Conservation (phyloP, 116 monocot genomes). For the Phalaenopsis hybrid region DNA sequence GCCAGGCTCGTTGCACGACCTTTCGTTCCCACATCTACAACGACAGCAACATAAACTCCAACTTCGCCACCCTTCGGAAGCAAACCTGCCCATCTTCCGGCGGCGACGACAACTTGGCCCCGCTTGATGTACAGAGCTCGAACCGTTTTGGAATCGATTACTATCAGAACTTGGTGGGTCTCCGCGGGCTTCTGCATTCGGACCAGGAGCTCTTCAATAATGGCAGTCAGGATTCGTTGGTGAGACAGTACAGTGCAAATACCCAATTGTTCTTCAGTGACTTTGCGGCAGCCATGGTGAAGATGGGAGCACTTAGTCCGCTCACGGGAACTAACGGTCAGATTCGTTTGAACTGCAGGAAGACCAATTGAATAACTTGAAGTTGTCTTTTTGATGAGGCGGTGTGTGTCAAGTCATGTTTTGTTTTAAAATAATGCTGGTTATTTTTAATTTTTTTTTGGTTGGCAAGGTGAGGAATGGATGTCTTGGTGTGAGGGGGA, state of each 20-base stretch:
- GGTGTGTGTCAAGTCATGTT: too few relatives aligned
- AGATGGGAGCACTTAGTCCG: constrained; percentile 47
- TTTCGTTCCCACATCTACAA: constrained; percentile 65
- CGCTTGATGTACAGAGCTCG: constrained; percentile 40
- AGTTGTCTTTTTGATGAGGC: too few relatives aligned
- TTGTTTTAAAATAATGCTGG: too few relatives aligned
- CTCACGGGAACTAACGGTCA: constrained; percentile 43
- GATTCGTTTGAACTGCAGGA: constrained; percentile 45
- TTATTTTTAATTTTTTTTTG: too few relatives aligned
- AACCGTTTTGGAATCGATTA: constrained; percentile 53
- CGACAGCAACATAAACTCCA: constrained; percentile 49
- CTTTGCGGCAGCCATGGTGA: constrained; percentile 52
- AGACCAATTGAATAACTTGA: constrained; percentile 22
- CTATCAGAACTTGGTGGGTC: constrained; percentile 35
- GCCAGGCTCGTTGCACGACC: constrained; percentile 28
- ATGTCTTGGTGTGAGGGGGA: too few relatives aligned
- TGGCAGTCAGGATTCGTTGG: constrained; percentile 45
- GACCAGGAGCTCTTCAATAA: constrained; percentile 63
- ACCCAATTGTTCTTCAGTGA: constrained; percentile 33
- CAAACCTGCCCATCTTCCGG: constrained; percentile 42
- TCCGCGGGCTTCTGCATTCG: constrained; percentile 63
- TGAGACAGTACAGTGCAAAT: constrained; percentile 29
- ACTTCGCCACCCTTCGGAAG: constrained; percentile 28
- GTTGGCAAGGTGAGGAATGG: too few relatives aligned
- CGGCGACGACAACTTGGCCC: constrained; percentile 36